phyloP scores from a whole-genome alignment of 495 filamentous ascomycete genomes.

The Pyronema omphalodes region DNA sequence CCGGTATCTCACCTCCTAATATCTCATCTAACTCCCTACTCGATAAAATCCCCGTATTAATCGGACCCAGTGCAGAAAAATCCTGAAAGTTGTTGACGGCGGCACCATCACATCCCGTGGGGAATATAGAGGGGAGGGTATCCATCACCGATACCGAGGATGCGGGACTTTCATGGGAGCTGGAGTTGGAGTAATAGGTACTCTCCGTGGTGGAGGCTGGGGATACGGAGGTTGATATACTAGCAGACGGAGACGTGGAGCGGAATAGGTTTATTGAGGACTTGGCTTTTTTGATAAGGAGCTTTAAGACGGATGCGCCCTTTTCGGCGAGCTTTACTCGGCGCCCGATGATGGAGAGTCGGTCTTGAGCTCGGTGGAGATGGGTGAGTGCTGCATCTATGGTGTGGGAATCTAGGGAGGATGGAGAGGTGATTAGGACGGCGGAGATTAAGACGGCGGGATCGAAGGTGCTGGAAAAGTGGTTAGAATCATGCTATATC shows the following conservation, averaged over 20 bases:
- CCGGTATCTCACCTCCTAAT: neutral
- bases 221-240: no score
- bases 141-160: no score
- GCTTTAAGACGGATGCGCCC: constrained; percentile 17
- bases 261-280: constrained; percentile 2
- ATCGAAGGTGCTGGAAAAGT: constrained; percentile 43
- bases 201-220: no score
- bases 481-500: constrained; percentile 16
- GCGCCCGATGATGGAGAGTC: constrained; percentile 16
- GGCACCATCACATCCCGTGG: neutral
- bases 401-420: constrained; percentile 13
- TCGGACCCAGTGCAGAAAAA: neutral
- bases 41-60: neutral
- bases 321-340: constrained; percentile 22
- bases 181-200: no score
- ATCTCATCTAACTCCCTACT: constrained; percentile 1
- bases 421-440: constrained; percentile 25
- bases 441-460: constrained; percentile 42
- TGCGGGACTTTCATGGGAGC: no score
- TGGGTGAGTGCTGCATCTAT: constrained; percentile 14
- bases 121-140: no score
- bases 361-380: constrained; percentile 11
- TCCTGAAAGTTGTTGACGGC: neutral
- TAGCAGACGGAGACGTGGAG: no score
- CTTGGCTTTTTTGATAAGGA: constrained; percentile 19